Evolutionary conservation across 1,284 basidiomycete species (phyloP), one percentile per base, ranked within the genome.

Genomic region (Cryptococcus floricola): DNA sequence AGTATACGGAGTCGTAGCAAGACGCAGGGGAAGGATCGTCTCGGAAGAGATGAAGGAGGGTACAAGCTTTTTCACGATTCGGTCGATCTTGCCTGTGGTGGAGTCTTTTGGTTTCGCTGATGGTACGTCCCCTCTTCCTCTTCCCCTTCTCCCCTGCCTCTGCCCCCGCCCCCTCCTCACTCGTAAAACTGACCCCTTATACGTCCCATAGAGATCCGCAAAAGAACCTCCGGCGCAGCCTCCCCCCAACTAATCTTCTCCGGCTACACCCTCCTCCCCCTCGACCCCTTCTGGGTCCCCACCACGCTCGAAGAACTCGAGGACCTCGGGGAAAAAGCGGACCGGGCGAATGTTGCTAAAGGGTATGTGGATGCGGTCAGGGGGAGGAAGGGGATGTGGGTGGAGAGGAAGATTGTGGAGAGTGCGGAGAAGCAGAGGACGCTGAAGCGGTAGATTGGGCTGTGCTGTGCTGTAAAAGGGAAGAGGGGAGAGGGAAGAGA

Each of bases 11-110:
- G 96, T 98, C 14, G 88, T 98, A 1, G 87, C 94, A 0, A 86
- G 87, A 70, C 84, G 96, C 57, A 83, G 92, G 53, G 96, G 96
- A 1, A 83, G 89, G 52, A 95, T 99, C 62, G 84, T 95, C 8
- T 88, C 90, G 8, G 96, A 98, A 74, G 96, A 98, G 76, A 97
- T 98, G 91, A 97, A 95, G 74, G 94, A 98, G 72, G 94, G 96
- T 0, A 98, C 94, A 0, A 83, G 87, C 0, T 96, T 97, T 77
- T 98, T 98, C 78, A 93, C 87, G 5, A 87, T 98, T 34, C 85
- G 87, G 7, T 88, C 94, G 0, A 79, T 94, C 59, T 77, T 98
- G n/a, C 95, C 96, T 3, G 93, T 98, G 3, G 90, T 96, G 13
- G 95, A 98, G 76, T 90, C 87, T 76, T 98, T 98, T 72, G 95